These are phyloP conservation scores for Monilinia aucupariae DNA, from an alignment of 2,329 filamentous ascomycete species.

Conservation along the genomic window DNA sequence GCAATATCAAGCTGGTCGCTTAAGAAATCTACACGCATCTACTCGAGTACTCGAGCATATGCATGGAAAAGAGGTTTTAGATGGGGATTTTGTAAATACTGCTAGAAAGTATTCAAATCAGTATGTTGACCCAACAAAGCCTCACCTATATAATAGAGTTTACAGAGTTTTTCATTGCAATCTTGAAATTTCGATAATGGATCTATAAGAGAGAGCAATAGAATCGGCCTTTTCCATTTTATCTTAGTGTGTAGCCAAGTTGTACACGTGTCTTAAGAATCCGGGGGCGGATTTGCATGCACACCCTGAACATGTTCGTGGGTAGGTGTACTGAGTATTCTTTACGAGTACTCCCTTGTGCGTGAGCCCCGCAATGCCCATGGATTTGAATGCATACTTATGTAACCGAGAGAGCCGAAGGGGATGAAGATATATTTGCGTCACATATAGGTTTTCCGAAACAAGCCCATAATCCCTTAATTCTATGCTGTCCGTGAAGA, in stretches of 20 bases:
- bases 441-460: not conserved
- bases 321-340: too few relatives aligned
- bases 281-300: not conserved
- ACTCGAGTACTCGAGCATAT: too few relatives aligned
- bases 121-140: too few relatives aligned
- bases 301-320: not conserved
- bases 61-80: too few relatives aligned
- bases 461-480: not conserved
- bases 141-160: too few relatives aligned
- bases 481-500: not conserved
- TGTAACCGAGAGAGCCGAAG: slow-evolving; percentile 9
- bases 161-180: too few relatives aligned
- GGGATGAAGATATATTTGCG: not conserved
- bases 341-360: not conserved
- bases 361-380: slow-evolving; percentile 5
- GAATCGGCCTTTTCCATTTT: too few relatives aligned
- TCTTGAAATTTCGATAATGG: too few relatives aligned
- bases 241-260: too few relatives aligned
- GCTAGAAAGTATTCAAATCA: too few relatives aligned
- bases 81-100: too few relatives aligned
- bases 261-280: not conserved
- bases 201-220: too few relatives aligned
- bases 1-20: not conserved
- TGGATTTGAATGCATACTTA: not conserved
- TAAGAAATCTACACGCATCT: not conserved